Conservation (phyloP, 2,329 filamentous ascomycete species). For the Xylariaceae sp. region DNA sequence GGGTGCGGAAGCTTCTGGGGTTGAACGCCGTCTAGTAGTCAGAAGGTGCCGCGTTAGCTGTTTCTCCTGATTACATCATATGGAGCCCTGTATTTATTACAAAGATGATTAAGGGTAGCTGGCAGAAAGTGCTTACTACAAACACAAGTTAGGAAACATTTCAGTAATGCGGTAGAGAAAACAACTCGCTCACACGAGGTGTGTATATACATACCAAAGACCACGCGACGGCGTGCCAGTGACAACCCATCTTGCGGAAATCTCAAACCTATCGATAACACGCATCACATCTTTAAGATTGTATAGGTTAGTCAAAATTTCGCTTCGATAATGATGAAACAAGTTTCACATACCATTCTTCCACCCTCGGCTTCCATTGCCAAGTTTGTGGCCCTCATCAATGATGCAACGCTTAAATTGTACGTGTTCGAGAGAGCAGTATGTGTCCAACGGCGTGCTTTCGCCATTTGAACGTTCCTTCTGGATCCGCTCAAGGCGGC, state of each 20-base stretch:
- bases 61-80: too few relatives aligned
- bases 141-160: too few relatives aligned
- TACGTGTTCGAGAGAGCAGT: slow-evolving; percentile 63
- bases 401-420: slow-evolving; percentile 88
- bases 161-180: too few relatives aligned
- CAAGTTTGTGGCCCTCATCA: slow-evolving; percentile 86
- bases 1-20: slow-evolving; percentile 8
- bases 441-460: slow-evolving; percentile 23
- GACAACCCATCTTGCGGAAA: slow-evolving; percentile 81
- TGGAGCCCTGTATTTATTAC: too few relatives aligned
- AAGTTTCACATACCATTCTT: slow-evolving; percentile 41
- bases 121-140: too few relatives aligned
- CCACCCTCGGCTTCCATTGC: slow-evolving; percentile 52
- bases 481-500: slow-evolving; percentile 63
- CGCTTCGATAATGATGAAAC: too few relatives aligned
- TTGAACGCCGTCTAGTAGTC: slow-evolving; percentile 57
- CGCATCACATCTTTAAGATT: slow-evolving; percentile 37
- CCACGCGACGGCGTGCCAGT: slow-evolving; percentile 86
- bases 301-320: neutral
- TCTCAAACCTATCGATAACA: slow-evolving; percentile 49
- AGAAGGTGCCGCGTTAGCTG: too few relatives aligned
- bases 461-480: slow-evolving; percentile 40
- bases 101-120: too few relatives aligned
- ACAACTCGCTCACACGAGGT: too few relatives aligned
- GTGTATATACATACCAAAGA: slow-evolving; percentile 40